Base-by-base conservation (phyloP, 192 early-diverging fungal species). In the Podila clonocystis region DNA sequence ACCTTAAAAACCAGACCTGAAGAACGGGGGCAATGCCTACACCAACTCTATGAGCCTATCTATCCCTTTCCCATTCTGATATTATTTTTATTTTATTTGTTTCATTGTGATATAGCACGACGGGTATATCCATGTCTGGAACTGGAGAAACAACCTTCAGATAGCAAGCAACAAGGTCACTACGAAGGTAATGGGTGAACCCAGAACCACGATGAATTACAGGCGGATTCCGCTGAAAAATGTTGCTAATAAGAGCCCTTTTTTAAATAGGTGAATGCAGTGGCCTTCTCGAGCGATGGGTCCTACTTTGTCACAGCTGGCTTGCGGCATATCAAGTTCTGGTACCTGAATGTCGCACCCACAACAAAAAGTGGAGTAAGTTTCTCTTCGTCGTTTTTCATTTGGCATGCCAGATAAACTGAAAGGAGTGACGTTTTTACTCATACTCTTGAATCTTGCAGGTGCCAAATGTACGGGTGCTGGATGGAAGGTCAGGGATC, bases 121-220 rank as follows among this genome's bases (percentile, higher is more conserved):
- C 82, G 94, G 93, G 0, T 91, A 89, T 70, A 67, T 94, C 33
- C 87, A 93, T 71, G 88, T 96, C n/a, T 96, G 95, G 95, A 90
- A 95, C 78, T 95, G 92, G 90, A 84, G 85, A 69, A 88, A 86
- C 33, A 87, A 88, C 7, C 69, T 72, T 8, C 87, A 88, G 70
- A 71, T 95, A 7, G 91, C 89, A 0, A 91, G 86, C 62, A 91
- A 87, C 67, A 86, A 86, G 62, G 85, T 93, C 31, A 94, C 89
- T 20, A 89, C 85, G 13, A 91, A 86, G 45, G 88, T 91, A 61
- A 45, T 0, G 11, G 41, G 4, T 6, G 33, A 33, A 33, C 41
- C 41, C 8, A 3, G 13, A 45, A 2, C 41, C 1, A 45, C 2
- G 15, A 45, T 15, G 17, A 45, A 45, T 45, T 15, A 45, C 15